These are phyloP conservation scores for Acorus gramineus DNA, from an alignment of 106 monocot genomes.

Conservation along the genomic window DNA sequence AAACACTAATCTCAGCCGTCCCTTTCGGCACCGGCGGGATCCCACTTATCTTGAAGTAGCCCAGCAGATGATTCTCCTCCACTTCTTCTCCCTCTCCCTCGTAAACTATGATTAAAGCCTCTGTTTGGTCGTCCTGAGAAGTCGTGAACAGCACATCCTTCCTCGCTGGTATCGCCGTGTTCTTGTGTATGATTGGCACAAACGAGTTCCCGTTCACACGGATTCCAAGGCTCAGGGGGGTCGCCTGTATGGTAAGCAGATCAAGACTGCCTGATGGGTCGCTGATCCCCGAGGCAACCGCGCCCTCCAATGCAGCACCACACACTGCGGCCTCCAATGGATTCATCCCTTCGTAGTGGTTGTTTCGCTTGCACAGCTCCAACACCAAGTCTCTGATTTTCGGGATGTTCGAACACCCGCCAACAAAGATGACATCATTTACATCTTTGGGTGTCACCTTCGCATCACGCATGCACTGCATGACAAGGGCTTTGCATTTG, in stretches of 20 bases:
- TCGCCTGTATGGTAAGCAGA: constrained; percentile 58
- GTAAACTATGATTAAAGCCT: constrained; percentile 54
- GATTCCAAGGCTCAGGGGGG: constrained; percentile 52
- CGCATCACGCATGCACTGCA: constrained; percentile 50
- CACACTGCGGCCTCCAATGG: constrained; percentile 51
- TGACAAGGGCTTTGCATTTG: constrained; percentile 40
- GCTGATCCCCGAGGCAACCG: constrained; percentile 47
- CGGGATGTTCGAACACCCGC: constrained; percentile 61
- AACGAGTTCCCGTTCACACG: constrained; percentile 34
- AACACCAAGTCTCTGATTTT: constrained; percentile 39
- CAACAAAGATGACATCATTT: constrained; percentile 63
- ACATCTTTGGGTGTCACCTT: constrained; percentile 44
- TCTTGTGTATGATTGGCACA: constrained; percentile 35
- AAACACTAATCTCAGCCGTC: constrained; percentile 43
- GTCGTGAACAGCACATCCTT: constrained; percentile 61
- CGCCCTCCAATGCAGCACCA: constrained; percentile 77
- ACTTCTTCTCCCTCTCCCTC: constrained; percentile 56
- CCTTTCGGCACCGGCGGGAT: constrained; percentile 60
- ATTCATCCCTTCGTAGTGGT: constrained; percentile 31
- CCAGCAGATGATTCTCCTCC: constrained; percentile 53
- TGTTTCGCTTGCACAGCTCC: constrained; percentile 27
- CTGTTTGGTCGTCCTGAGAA: constrained; percentile 56
- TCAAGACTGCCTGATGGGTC: constrained; percentile 56
- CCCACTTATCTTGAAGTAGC: constrained; percentile 60
- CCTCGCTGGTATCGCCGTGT: constrained; percentile 57